These are phyloP conservation scores for Gossypium australe DNA, from an alignment of 345 rosid species.

Conservation along the genomic window DNA sequence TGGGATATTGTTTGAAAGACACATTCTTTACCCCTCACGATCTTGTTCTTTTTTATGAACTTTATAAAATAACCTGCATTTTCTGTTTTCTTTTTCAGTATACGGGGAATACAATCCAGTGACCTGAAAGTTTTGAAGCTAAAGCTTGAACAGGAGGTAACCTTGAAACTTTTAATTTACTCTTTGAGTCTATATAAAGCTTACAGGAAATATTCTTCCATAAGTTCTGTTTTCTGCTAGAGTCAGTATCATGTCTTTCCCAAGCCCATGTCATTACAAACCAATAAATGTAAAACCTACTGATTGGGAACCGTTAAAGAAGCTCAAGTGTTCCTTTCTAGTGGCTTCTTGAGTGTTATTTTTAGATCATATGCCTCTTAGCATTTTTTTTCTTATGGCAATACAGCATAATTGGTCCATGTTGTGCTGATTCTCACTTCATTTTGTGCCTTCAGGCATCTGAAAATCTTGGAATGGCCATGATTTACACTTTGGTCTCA, in stretches of 20 bases:
- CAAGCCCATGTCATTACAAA: too few relatives aligned
- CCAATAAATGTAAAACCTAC: not conserved
- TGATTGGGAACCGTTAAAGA: not conserved
- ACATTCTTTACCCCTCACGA: not conserved
- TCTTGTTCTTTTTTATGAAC: not conserved
- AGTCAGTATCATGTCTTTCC: not conserved
- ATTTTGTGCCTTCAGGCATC: slow-evolving; percentile 47
- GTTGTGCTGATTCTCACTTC: slow-evolving; percentile 8
- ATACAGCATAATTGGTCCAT: not conserved
- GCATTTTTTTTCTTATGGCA: not conserved
- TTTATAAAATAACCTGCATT: not conserved
- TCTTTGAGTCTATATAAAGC: not conserved
- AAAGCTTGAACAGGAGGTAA: slow-evolving; percentile 90
- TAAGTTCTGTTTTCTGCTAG: not conserved
- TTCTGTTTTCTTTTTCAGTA: slow-evolving; percentile 33
- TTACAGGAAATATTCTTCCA: not conserved
- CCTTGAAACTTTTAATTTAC: slow-evolving; percentile 2
- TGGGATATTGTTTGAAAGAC: not conserved
- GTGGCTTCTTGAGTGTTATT: not conserved
- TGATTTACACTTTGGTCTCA: slow-evolving; percentile 81
- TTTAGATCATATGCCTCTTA: not conserved
- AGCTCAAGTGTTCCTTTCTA: not conserved
- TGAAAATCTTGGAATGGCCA: slow-evolving; percentile 97
- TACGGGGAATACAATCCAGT: slow-evolving; percentile 65
- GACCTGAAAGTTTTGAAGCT: slow-evolving; percentile 76